phyloP scores from a whole-genome alignment of 805 yeast species.

The Lachancea fermentati region DNA sequence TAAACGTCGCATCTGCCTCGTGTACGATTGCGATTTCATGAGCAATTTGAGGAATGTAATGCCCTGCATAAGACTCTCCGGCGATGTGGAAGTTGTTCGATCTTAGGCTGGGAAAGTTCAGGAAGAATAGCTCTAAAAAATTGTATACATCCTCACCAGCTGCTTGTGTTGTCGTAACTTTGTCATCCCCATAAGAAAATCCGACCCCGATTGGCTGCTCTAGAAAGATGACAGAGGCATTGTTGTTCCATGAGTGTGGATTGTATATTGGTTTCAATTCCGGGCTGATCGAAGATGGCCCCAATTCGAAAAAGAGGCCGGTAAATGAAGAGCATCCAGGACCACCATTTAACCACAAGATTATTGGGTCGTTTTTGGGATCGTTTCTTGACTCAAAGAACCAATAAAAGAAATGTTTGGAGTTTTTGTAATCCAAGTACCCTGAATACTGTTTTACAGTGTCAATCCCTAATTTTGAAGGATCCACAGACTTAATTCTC shows the following conservation, averaged over 20 bases:
- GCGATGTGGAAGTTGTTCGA: slow-evolving; percentile 64
- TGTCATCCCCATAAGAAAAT: slow-evolving; percentile 65
- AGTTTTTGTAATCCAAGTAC: slow-evolving; percentile 69
- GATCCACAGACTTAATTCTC: slow-evolving; percentile 24
- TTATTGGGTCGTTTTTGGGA: slow-evolving; percentile 78
- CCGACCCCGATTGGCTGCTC: slow-evolving; percentile 96
- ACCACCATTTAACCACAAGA: slow-evolving; percentile 90
- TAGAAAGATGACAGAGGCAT: slow-evolving; percentile 83
- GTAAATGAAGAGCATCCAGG: slow-evolving; percentile 94
- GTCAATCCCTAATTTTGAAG: slow-evolving; percentile 59
- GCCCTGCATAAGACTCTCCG: slow-evolving; percentile 84
- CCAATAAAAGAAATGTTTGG: slow-evolving; percentile 90
- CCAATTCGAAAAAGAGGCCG: slow-evolving; percentile 86
- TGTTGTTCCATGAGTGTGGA: slow-evolving; percentile 85
- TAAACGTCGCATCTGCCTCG: slow-evolving; percentile 47
- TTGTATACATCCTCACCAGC: slow-evolving; percentile 87
- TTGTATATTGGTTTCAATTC: slow-evolving; percentile 66
- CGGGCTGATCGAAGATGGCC: slow-evolving; percentile 71
- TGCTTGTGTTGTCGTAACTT: slow-evolving; percentile 64
- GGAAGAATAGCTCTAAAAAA: slow-evolving; percentile 77
- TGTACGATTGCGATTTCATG: slow-evolving; percentile 40
- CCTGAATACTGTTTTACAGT: slow-evolving; percentile 77
- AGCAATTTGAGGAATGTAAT: slow-evolving; percentile 69
- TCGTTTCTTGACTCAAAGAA: slow-evolving; percentile 87
- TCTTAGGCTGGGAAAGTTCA: slow-evolving; percentile 69